Base-by-base conservation (phyloP, 2,329 filamentous ascomycete species). In the Ambrosiella beaveri region DNA sequence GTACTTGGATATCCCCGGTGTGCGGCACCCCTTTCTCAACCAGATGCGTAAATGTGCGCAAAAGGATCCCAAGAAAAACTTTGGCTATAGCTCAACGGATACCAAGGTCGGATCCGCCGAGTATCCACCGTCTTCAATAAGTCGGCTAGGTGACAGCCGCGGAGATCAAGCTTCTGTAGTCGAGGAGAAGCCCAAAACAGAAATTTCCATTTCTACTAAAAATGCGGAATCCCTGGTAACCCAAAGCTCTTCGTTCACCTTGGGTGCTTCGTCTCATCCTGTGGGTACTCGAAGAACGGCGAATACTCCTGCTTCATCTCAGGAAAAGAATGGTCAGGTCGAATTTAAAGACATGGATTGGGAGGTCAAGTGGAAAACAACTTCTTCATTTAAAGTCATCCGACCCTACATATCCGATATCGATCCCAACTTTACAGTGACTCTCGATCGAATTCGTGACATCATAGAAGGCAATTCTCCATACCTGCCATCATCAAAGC, bases 321-420 rank as follows among this genome's bases (percentile, higher is more conserved):
- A 35, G 8, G 47, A 7, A 51, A 47, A 52, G 17, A 40, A 17
- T 53, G 6, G 7, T 37, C 35, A 54, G 27, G 19, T 15, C 27
- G 15, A 45, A n/a, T 54, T 11, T 13, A 19, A 54, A 12, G 45
- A 57, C 7, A 59, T 59, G 58, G 58, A 59, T 44, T 59, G 58
- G 58, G 58, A 59, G 37, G 45, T 59, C 38, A 44, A 57, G 19
- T 59, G 54, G 58, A 54, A 57, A 11, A 57, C 54, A 3, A 59
- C 54, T 2, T 52, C 58, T 13, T 59, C 58, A 17, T 59, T 59
- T 40, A 59, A 59, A 36, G 37, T 40, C n/a, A 57, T 59, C 19
- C 49, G 58, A 13, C 58, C 58, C 8, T 15, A 37, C 7, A 40
- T 59, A 17, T 53, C 58, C 0, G 15, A 37, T 12, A 36, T 51